A percentile compares a stretch with the other conserved stretches of the same genome.
These are phyloP conservation scores for Ilex aquifolium DNA, from an alignment of 257 asterid species.

Conservation along the genomic window DNA sequence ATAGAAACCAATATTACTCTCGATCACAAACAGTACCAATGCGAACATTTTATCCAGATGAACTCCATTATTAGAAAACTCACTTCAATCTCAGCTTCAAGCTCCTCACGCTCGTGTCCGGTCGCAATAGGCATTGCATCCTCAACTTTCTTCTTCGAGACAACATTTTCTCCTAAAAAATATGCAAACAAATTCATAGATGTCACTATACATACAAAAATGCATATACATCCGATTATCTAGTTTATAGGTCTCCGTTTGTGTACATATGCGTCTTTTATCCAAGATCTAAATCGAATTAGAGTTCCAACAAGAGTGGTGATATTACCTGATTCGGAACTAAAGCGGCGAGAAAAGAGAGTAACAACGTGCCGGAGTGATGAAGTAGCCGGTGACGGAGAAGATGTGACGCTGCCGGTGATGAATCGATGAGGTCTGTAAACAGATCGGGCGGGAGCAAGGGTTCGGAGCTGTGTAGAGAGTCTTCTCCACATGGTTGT, in stretches of 20 bases:
- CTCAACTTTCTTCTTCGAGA: constrained; percentile 49
- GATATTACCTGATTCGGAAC: constrained; percentile 30
- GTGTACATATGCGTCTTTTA: too few species aligned
- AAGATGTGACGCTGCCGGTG: constrained; percentile 16
- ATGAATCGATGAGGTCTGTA: constrained; percentile 14
- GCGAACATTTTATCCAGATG: background rate
- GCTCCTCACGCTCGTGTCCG: constrained; percentile 95
- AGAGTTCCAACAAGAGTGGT: constrained; percentile 6
- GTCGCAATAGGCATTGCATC: constrained; percentile 94
- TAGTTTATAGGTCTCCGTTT: too few species aligned
- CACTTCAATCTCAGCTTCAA: constrained; percentile 78
- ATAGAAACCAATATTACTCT: background rate
- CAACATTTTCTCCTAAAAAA: constrained; percentile 29
- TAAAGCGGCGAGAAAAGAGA: constrained; percentile 27
- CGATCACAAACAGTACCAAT: background rate
- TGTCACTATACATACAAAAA: background rate
- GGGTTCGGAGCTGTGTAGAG: constrained; percentile 22
- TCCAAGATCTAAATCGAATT: background rate
- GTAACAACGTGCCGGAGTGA: constrained; percentile 12
- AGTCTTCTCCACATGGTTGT: constrained; percentile 46
- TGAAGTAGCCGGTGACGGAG: too few species aligned
- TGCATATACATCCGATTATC: background rate
- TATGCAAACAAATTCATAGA: background rate
- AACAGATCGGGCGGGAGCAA: constrained; percentile 25
- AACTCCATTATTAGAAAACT: constrained; percentile 18